A percentile compares a stretch with the other conserved stretches of the same genome.
Conservation (phyloP, 768 basidiomycete species). For the Boletus rufocinnamomeus region DNA sequence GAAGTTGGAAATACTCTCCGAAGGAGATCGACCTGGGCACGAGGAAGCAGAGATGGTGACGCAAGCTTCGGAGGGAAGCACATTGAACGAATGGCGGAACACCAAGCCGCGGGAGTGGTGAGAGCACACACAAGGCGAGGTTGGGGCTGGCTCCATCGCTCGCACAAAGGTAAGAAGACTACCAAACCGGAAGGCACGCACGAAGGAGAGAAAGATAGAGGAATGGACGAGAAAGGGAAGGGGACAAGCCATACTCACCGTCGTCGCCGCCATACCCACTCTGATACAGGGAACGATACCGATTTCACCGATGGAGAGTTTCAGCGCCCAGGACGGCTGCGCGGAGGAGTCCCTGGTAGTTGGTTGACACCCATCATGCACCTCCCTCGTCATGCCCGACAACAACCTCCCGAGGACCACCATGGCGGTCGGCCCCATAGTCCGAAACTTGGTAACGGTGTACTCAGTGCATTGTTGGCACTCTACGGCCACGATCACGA, state of each 20-base stretch:
- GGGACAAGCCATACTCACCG: background rate
- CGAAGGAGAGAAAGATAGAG: background rate
- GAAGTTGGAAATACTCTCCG: slow-evolving; percentile 6
- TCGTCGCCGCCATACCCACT: slow-evolving; percentile 5
- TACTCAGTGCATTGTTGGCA: slow-evolving; percentile 65
- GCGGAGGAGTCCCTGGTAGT: slow-evolving; percentile 19
- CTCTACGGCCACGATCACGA: slow-evolving; percentile 48
- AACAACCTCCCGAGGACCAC: slow-evolving; percentile 9
- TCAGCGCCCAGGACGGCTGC: slow-evolving; percentile 9
- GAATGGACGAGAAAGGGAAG: slow-evolving; percentile 14
- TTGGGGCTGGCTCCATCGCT: slow-evolving; percentile 20
- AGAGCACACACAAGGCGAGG: slow-evolving; percentile 44
- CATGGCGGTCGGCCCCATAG: slow-evolving; percentile 6
- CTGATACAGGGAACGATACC: slow-evolving; percentile 16
- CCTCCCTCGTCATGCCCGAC: slow-evolving; percentile 1
- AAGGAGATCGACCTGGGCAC: slow-evolving; percentile 21
- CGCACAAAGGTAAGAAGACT: slow-evolving; percentile 1
- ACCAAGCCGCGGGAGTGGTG: slow-evolving; percentile 45
- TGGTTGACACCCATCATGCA: slow-evolving; percentile 20
- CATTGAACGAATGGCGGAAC: slow-evolving; percentile 33
- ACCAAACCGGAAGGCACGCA: background rate
- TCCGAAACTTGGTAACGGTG: slow-evolving; percentile 45
- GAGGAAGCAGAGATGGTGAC: slow-evolving; percentile 8
- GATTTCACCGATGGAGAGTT: background rate
- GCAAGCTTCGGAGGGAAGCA: slow-evolving; percentile 15